Conservation (phyloP, 2,329 filamentous ascomycete genomes). For the Samsoniella hepiali region DNA sequence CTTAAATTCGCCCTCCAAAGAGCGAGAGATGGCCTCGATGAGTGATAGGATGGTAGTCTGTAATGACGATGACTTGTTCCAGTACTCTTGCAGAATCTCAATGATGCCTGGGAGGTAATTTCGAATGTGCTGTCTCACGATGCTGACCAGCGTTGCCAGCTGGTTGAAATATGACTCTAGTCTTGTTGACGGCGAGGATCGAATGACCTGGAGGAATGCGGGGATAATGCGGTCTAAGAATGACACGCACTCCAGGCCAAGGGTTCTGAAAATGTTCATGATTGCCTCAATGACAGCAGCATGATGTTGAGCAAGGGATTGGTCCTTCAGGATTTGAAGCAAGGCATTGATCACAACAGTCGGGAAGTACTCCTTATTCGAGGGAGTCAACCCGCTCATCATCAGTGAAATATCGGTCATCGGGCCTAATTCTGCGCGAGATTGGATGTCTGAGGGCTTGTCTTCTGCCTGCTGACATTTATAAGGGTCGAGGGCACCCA, state of each 20-base stretch:
- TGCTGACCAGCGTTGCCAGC: constrained; percentile 85
- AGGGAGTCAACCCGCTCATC: constrained; percentile 95
- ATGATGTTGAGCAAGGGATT: constrained; percentile 85
- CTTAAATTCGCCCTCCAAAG: constrained; percentile 96
- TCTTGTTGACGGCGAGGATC: constrained; percentile 70
- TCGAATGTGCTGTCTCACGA: constrained; percentile 93
- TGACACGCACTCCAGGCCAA: constrained; percentile 92
- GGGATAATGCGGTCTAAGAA: constrained; percentile 94
- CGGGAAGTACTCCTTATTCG: constrained; percentile 96
- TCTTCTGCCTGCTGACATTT: constrained; percentile 95
- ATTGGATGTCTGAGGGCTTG: constrained; percentile 76
- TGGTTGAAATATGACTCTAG: constrained; percentile 98
- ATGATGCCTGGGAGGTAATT: constrained; percentile 87
- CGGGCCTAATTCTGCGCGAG: constrained; percentile 58
- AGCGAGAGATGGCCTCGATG: constrained; percentile 89
- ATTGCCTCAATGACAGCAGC: constrained; percentile 94
- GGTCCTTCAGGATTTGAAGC: constrained; percentile 86
- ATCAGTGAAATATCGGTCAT: constrained; percentile 94
- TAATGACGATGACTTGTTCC: constrained; percentile 74
- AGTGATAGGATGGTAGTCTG: constrained; percentile 90
- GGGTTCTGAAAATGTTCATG: constrained; percentile 96
- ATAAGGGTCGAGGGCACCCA: constrained; percentile 93
- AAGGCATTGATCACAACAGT: constrained; percentile 97
- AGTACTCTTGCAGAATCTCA: constrained; percentile 82
- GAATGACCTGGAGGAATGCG: constrained; percentile 86